Base-by-base conservation (phyloP, 331 rosid genomes). In the Erythrophleum ivorense region DNA sequence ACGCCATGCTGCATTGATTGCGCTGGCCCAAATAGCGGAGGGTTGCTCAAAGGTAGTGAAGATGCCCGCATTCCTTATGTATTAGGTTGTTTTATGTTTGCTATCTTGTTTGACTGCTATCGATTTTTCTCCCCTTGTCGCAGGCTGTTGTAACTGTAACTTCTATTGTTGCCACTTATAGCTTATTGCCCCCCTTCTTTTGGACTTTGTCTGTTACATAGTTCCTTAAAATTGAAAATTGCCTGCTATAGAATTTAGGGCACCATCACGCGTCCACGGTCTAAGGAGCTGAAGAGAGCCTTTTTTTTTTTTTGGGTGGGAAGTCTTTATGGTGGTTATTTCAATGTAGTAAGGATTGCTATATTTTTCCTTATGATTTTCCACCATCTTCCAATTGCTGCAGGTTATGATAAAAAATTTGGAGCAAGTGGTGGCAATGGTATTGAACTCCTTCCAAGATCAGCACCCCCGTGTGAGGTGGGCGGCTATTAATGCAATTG, bases 381-480 rank as follows among this genome's bases (percentile, higher is more conserved):
- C 62, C 7, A 9, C 72, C 15, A 21, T 36, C 31, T 62, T 34
- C 9, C n/a, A 14, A 65, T 77, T 55, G 21, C n/a, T 72, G 36
- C 86, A 95, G 99, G 99, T 95, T 29, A 95, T 95, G 99, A 65
- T 90, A 36, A 95, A 95, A 84, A 95, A 54, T 77, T 86, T 95
- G 92, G 99, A 95, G 80, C 99, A 91, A 86, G 98, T 95, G 74
- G 97, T 95, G 84, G 97, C 98, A 60, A 95, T 95, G 99, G 97
- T 95, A 38, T 82, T 95, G 88, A 95, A 83, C 81, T 91, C 98
- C 40, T 95, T 95, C 79, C 96, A 91, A 40, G 97, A 95, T 81
- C 98, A 95, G 75, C 96, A 95, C 50, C 97, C 99, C 52, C 99
- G 98, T 73, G 99, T 95, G 68, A 95, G 99, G 85, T 95, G 99